phyloP scores from a whole-genome alignment of 148 eudicot species.

The Talinum fruticosum region DNA sequence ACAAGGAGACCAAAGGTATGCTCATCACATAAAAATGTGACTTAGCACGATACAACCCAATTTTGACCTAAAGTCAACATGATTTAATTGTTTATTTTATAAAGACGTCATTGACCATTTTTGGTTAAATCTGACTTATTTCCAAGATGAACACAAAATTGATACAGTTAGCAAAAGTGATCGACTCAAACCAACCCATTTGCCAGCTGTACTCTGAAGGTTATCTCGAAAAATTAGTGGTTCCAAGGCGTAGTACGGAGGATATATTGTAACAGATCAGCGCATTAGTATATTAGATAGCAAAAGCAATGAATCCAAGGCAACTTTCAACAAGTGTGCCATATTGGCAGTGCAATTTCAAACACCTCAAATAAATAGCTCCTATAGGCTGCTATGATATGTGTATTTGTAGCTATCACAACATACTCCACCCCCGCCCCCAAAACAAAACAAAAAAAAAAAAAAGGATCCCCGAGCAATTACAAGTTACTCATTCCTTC shows the following conservation, averaged over 20 bases:
- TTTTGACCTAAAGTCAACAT: too few species aligned
- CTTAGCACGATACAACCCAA: neutral
- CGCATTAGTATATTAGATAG: neutral
- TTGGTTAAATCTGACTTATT: too few species aligned
- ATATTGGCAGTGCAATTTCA: neutral
- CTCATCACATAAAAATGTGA: neutral
- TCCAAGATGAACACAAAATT: too few species aligned
- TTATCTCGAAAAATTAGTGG: neutral
- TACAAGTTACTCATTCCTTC: neutral
- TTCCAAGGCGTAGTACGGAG: neutral
- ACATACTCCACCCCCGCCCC: too few species aligned
- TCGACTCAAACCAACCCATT: too few species aligned
- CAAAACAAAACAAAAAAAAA: too few species aligned
- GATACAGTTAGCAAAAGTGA: too few species aligned
- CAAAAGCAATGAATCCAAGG: neutral
- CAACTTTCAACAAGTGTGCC: neutral
- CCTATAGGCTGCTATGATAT: neutral
- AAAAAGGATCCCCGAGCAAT: neutral
- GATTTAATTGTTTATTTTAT: too few species aligned
- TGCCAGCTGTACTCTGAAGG: neutral
- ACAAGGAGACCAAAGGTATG: neutral
- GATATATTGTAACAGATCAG: neutral
- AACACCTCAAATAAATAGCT: neutral
- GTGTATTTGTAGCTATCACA: too few species aligned
- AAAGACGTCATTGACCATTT: too few species aligned